Evolutionary conservation across 768 basidiomycete genomes (phyloP).

Genomic region (Hysterangium stoloniferum): DNA sequence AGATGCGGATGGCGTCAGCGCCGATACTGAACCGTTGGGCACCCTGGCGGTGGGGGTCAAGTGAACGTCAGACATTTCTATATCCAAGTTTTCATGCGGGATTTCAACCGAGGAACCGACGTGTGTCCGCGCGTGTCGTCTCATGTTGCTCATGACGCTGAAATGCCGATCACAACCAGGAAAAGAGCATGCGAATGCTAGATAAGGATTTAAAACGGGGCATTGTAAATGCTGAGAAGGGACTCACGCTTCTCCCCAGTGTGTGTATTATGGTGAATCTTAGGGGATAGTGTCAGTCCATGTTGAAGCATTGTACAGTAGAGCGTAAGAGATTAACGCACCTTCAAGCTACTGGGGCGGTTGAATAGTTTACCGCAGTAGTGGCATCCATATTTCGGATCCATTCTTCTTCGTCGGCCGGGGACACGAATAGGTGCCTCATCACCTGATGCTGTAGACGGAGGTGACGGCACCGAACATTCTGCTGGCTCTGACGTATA

Average conservation of each 20-base stretch:
- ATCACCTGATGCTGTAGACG: constrained; percentile 4
- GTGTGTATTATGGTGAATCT: constrained; percentile 83
- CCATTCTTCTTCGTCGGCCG: constrained; percentile 1
- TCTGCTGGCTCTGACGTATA: too few species aligned
- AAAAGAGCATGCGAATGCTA: constrained; percentile 71
- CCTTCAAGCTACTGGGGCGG: constrained; percentile 77
- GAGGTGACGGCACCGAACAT: too few species aligned
- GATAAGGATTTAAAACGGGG: too few species aligned
- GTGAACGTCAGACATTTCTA: neutral
- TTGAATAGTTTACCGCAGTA: constrained; percentile 80
- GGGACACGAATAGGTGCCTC: neutral
- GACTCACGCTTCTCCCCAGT: constrained; percentile 77
- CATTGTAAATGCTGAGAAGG: neutral
- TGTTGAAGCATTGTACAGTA: too few species aligned
- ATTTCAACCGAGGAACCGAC: neutral
- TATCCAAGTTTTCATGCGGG: neutral
- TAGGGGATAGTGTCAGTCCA: constrained; percentile 9
- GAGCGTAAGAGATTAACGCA: constrained; percentile 19
- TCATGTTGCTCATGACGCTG: constrained; percentile 86
- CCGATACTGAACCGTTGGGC: neutral
- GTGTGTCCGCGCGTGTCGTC: constrained; percentile 74
- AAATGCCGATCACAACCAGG: constrained; percentile 74
- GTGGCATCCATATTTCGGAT: constrained; percentile 45
- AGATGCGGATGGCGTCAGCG: neutral
- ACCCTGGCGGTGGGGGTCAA: neutral